Evolutionary conservation across 2,329 filamentous ascomycete species (phyloP), one percentile per base, ranked within the genome.

Genomic region (Leptographium lundbergii): DNA sequence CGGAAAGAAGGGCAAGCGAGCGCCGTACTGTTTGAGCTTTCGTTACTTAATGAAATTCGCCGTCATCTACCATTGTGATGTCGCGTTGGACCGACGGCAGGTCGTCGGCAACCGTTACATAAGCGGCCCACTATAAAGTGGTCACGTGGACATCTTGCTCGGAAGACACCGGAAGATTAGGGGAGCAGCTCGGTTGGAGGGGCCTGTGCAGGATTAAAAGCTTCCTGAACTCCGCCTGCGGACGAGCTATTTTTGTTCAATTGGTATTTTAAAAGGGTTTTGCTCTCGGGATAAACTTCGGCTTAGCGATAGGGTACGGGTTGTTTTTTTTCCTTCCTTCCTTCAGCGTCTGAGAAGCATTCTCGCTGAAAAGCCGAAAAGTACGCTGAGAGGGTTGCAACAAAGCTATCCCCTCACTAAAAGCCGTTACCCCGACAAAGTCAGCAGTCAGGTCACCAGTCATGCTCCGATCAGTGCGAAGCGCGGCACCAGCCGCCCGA

Each of bases 391-490:
- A 39, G 36, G 36, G 14, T 32, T 25, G 34, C 36, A 45, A 24
- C 45, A 14, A 1, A n/a, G 25, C 32, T 24, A 32, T 47, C 34
- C 36, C 50, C 55, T 53, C 57, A 22, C 22, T 32, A 19, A 13
- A 54, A 32, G 17, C 54, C 11, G 10, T 34, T 14, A 25, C 54
- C 54, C 54, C 14, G 9, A 13, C 51, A 24, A 48, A 42, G 13
- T 10, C 19, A 42, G 51, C 51, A 53, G 32, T 7, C 34, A 39
- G 24, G 29, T 17, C 29, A 47, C 56, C 50, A 54, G 32, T 51
- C 60, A 63, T 63, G 62, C 59, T 63, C 50, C 62, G 60, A 32
- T 61, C 62, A 48, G 57, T 62, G 54, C 60, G 57, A 45, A 52
- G 58, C 29, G 57, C 59, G 42, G 60, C 60, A 50, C 54, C 55